phyloP scores from a whole-genome alignment of 768 basidiomycete genomes.

The Psilocybe cyanescens region DNA sequence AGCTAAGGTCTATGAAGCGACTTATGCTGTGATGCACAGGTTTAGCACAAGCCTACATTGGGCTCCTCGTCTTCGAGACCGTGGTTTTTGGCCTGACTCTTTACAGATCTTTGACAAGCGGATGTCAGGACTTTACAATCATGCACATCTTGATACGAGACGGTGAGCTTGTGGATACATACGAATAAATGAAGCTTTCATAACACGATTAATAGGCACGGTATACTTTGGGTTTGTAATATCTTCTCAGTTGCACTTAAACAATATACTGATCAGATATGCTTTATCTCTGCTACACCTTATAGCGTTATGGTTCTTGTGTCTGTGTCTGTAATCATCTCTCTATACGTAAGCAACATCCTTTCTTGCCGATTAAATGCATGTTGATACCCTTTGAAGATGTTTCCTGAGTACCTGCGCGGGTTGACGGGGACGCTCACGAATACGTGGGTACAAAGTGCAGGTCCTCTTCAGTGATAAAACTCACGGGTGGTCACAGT shows the following conservation, averaged over 20 bases:
- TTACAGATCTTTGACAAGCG: slow-evolving; percentile 15
- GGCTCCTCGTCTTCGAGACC: slow-evolving; percentile 22
- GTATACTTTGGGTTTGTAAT: slow-evolving; percentile 7
- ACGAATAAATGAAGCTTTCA: not conserved
- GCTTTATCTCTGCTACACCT: not conserved
- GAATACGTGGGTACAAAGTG: not conserved
- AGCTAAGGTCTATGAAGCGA: no score
- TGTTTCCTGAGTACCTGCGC: slow-evolving; percentile 1
- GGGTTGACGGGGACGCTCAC: not conserved
- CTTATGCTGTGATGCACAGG: not conserved
- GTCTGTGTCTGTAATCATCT: not conserved
- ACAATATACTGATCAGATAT: not conserved
- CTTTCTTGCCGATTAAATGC: not conserved
- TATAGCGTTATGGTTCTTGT: slow-evolving; percentile 4
- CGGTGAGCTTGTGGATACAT: not conserved
- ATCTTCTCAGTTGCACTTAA: not conserved
- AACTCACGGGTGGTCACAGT: not conserved
- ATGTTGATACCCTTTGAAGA: not conserved
- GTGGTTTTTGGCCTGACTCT: slow-evolving; percentile 25
- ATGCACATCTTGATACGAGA: slow-evolving; percentile 1
- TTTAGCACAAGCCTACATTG: slow-evolving; percentile 20
- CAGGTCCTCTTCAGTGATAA: not conserved
- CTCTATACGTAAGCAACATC: not conserved
- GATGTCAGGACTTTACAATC: not conserved
- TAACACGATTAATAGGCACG: not conserved